These are phyloP conservation scores for Phellopilus nigrolimitatus DNA, from an alignment of 1,284 basidiomycete genomes.

Conservation along the genomic window DNA sequence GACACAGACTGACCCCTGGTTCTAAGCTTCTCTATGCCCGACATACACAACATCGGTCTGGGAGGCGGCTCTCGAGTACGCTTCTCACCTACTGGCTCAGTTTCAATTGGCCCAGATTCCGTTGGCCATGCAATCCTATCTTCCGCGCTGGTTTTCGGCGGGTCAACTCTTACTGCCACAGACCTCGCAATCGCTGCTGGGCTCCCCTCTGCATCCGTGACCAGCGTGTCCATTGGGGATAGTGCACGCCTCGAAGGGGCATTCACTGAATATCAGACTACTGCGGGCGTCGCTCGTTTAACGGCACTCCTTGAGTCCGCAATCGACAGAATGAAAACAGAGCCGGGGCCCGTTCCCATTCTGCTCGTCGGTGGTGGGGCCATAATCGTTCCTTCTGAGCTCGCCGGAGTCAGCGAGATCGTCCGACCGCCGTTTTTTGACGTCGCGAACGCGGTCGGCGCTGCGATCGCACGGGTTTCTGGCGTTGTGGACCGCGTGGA, in stretches of 20 bases:
- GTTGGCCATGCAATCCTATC: constrained; percentile 48
- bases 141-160: constrained; percentile 46
- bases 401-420: constrained; percentile 44
- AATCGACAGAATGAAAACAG: constrained; percentile 55
- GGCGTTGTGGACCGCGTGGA: constrained; percentile 39
- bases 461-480: constrained; percentile 41
- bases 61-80: constrained; percentile 51
- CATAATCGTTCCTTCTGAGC: constrained; percentile 39
- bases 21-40: constrained; percentile 46
- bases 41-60: constrained; percentile 48
- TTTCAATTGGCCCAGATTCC: constrained; percentile 52
- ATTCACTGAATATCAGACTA: constrained; percentile 27
- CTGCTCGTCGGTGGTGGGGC: constrained; percentile 51
- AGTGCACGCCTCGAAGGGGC: constrained; percentile 29
- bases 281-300: constrained; percentile 36
- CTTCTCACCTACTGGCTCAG: constrained; percentile 25
- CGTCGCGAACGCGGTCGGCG: constrained; percentile 56
- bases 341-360: constrained; percentile 41
- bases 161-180: constrained; percentile 46
- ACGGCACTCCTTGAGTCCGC: constrained; percentile 44
- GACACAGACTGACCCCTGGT: constrained; percentile 7
- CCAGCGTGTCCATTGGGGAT: constrained; percentile 34
- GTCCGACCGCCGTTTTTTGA: constrained; percentile 45
- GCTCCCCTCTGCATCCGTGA: neutral
- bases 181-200: constrained; percentile 44